Base-by-base conservation (phyloP, 75 land plant genomes). In the Larix kaempferi region DNA sequence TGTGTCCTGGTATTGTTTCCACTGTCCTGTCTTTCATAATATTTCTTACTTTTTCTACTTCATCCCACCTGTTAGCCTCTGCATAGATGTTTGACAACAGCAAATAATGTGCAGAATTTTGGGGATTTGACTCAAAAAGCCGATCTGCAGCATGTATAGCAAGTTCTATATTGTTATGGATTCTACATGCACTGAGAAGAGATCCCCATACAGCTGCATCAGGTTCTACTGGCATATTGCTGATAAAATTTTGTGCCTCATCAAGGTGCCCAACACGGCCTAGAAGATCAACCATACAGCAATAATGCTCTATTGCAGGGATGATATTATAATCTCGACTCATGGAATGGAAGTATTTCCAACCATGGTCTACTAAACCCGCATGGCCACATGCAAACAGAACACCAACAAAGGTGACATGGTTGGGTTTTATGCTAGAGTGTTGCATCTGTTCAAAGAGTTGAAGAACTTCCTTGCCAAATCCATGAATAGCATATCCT, bases 301-400 rank as follows among this genome's bases (percentile, higher is more conserved):
- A 17, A 52, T 78, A 72, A 71, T 66, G 79, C 16, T 78, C 54
- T 74, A 78, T 26, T 39, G 52, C 15, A 27, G 79, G 79, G 25
- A 17, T 25, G 29, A 78, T 44, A 22, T 3, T 19, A 29, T 17
- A 39, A 78, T 37, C 29, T 1, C 1, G 25, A 19, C 15, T 39
- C 56, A 67, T 35, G 29, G 26, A 41, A 3, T 26, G 22, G 35
- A 67, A 78, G 21, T 21, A 41, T 37, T 73, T 77, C 33, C n/a
- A 78, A 44, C 78, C 79, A 14, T 73, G 78, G 39, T 17, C 27
- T 22, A 72, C 54, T 25, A 77, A 23, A n/a, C 67, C 49, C 8
- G 19, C 77, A 72, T 44, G 75, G 23, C 62, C 21, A 60, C 62
- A 60, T 22, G 22, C 62, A 60, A 21, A 23, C 8, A 60, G 23